Evolutionary conservation across 1,284 basidiomycete species (phyloP).

Genomic region (Bondarzewia mesenterica): DNA sequence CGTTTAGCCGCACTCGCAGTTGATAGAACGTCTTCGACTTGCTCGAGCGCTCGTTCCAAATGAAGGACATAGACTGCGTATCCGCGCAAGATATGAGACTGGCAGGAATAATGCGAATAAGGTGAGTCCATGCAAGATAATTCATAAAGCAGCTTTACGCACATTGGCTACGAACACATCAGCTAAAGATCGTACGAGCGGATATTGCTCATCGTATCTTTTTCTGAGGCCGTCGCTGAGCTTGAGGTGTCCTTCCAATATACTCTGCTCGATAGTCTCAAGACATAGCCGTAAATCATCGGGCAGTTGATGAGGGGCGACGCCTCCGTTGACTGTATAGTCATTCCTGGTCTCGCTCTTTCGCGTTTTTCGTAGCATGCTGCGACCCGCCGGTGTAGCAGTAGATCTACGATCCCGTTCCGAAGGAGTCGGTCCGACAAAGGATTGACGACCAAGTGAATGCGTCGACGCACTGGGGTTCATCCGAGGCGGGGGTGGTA

Average conservation of each 20-base stretch:
- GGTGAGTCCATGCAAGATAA: conserved; percentile 3
- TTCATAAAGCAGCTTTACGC: conserved; percentile 25
- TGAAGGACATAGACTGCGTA: conserved; percentile 91
- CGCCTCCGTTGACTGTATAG: conserved; percentile 39
- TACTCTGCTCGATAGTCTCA: conserved; percentile 76
- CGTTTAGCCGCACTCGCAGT: conserved; percentile 57
- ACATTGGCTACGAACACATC: conserved; percentile 93
- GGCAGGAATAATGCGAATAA: conserved; percentile 2
- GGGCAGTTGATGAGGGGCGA: conserved; percentile 72
- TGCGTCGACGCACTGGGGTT: conserved; percentile 55
- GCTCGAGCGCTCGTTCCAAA: conserved; percentile 81
- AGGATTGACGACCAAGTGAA: conserved; percentile 58
- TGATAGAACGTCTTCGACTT: conserved; percentile 76
- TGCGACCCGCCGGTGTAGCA: conserved; percentile 27
- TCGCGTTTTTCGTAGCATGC: conserved; percentile 60
- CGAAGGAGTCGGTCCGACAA: conserved; percentile 22
- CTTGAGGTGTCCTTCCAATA: conserved; percentile 80
- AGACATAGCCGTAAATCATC: conserved; percentile 81
- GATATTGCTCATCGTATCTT: conserved; percentile 89
- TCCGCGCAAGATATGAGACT: conserved; percentile 89
- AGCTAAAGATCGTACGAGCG: conserved; percentile 82
- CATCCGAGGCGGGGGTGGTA: conserved; percentile 58
- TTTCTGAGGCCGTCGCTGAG: conserved; percentile 77
- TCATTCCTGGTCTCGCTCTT: conserved; percentile 41
- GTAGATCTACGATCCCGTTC: conserved; percentile 40